Percentiles rank a stretch among this genome's conserved stretches.
Evolutionary conservation across 345 rosid species (phyloP).

Genomic region (Passiflora organensis): DNA sequence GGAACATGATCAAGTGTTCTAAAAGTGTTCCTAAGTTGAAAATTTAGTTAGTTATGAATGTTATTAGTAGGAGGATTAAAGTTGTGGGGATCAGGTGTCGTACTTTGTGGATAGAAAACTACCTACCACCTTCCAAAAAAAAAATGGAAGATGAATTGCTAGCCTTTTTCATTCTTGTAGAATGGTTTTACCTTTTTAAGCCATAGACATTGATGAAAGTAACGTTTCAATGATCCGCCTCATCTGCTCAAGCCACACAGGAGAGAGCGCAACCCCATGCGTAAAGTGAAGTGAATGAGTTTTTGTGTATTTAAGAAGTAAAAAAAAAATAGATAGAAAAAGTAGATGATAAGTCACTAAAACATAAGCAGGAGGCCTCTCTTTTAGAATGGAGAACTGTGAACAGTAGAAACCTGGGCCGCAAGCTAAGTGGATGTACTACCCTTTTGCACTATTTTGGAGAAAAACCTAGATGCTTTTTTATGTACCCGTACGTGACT

Average conservation of each 20-base stretch:
- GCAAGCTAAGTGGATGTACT: not conserved
- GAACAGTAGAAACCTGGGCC: conserved; percentile 3
- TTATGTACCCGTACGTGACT: too few species aligned
- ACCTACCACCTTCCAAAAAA: conserved; percentile 34
- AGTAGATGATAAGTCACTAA: too few species aligned
- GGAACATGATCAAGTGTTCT: conserved; percentile 18
- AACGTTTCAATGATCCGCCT: conserved; percentile 26
- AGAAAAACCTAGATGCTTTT: too few species aligned
- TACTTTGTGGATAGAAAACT: conserved; percentile 19
- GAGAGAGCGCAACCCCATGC: conserved; percentile 15
- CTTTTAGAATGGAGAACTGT: too few species aligned
- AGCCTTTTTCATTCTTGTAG: conserved; percentile 3
- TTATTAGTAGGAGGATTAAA: conserved; percentile 19
- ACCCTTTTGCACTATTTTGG: too few species aligned
- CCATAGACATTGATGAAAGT: conserved; percentile 19
- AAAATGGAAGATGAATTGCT: conserved; percentile 4
- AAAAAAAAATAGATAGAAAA: too few species aligned
- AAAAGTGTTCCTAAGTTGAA: conserved; percentile 17
- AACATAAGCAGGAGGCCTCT: too few species aligned
- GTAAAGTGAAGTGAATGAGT: not conserved
- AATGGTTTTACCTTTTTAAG: conserved; percentile 18
- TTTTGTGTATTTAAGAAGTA: too few species aligned
- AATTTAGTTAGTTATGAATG: conserved; percentile 40
- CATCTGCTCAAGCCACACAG: conserved; percentile 8
- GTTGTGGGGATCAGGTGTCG: conserved; percentile 21